Evolutionary conservation across 176 grass and related monocot genomes (phyloP), one percentile per base, ranked within the genome.

Genomic region (Chrysopogon serrulatus): DNA sequence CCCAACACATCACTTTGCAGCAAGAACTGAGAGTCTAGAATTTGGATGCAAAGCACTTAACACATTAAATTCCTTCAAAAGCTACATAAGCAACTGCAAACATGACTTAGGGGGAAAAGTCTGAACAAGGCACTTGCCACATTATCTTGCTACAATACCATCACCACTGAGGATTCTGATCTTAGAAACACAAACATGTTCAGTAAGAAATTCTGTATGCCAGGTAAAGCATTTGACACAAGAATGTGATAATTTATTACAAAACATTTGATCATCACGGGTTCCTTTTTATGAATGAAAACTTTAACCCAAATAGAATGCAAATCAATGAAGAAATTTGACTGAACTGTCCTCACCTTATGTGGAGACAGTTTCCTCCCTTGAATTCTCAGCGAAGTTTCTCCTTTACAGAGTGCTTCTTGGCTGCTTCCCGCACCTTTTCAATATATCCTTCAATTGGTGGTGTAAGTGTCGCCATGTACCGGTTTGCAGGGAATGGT

Each of bases 401-500:
- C 87, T 88, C 87, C 30, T 92, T 94, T 42, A 77, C 87, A 5
- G 84, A 63, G n/a, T n/a, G n/a, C n/a, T n/a, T n/a, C n/a, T n/a
- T n/a, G n/a, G n/a, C n/a, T n/a, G n/a, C n/a, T n/a, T n/a, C n/a
- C n/a, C n/a, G n/a, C n/a, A n/a, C n/a, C n/a, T n/a, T n/a, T n/a
- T n/a, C n/a, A n/a, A n/a, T n/a, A n/a, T n/a, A n/a, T n/a, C n/a
- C n/a, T n/a, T n/a, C n/a, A n/a, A n/a, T n/a, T n/a, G n/a, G n/a
- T n/a, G n/a, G n/a, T n/a, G n/a, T n/a, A n/a, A n/a, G n/a, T n/a
- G n/a, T n/a, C n/a, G n/a, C n/a, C n/a, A 97, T 97, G 85, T 84
- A 94, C 24, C 82, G 83, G 79, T 93, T 94, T 26, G 79, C 82
- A 49, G 94, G 94, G 84, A 97, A 97, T n/a, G 91, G 94, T n/a